Evolutionary conservation across 2,329 filamentous ascomycete species (phyloP), one percentile per base, ranked within the genome.

Genomic region (Cordyceps tenuipes): DNA sequence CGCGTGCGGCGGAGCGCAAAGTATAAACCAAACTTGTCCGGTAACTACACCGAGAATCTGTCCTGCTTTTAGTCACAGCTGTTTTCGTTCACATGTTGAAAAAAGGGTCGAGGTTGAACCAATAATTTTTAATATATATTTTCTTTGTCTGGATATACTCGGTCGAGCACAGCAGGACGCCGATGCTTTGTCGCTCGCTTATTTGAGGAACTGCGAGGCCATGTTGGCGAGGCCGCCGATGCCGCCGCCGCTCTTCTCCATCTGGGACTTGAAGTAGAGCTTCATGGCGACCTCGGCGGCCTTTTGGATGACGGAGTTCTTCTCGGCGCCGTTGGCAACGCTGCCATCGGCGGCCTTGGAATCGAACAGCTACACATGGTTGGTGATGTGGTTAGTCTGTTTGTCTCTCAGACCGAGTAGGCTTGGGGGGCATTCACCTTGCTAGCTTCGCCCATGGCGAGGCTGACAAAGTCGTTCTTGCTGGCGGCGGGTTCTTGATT

Each of bases 211-310:
- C 72, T 81, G 79, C 66, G 73, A 72, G 5, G 79, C 80, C 67
- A 82, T 62, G 26, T 72, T 68, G 66, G 78, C 61, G 57, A 83
- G 67, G 6, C 78, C 71, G 19, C 57, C 57, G 21, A 59, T 23
- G 19, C 49, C 57, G 19, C 57, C 57, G 26, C 73, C 78, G 59
- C 68, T 63, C 63, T 68, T 61, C 64, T 79, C 73, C 21, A 81
- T 81, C 71, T 91, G 81, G 66, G 82, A 85, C 82, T 96, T 92
- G 78, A 95, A 76, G 73, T 92, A 96, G 84, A 96, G 88, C 82
- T 96, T 91, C 67, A 96, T 73, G 3, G 91, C 92, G 82, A 90
- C 88, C 79, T 96, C 87, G 1, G 86, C 91, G 3, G 92, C 92
- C 72, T 86, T 79, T 70, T 88, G 85, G 51, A 97, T 78, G 54